A percentile compares a stretch with the other conserved stretches of the same genome.
These are phyloP conservation scores for Pseudoperonospora humuli DNA, from an alignment of 352 stramenopile species.

Conservation along the genomic window DNA sequence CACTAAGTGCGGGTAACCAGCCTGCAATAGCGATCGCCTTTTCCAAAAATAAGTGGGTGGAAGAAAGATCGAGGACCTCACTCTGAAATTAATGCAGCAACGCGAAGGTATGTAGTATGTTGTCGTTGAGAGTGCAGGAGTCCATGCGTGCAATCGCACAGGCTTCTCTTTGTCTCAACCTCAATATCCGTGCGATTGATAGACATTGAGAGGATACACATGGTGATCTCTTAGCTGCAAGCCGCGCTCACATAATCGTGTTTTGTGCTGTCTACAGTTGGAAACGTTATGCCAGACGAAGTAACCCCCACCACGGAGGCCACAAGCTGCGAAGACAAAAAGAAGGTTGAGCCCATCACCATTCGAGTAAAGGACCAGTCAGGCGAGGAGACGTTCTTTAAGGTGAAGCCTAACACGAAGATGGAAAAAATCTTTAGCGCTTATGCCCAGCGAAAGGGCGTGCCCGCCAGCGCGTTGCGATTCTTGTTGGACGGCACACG, in stretches of 20 bases:
- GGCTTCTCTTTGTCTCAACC: too few species aligned
- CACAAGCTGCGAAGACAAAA: conserved; percentile 60
- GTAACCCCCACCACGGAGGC: conserved; percentile 32
- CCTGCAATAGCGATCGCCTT: not conserved
- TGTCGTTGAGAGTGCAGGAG: too few species aligned
- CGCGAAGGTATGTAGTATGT: conserved; percentile 8
- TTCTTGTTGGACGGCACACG: conserved; percentile 96
- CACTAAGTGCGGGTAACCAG: not conserved
- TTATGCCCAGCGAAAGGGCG: conserved; percentile 93
- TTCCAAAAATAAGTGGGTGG: not conserved
- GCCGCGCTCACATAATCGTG: not conserved
- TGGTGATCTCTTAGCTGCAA: too few species aligned
- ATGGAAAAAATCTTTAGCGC: conserved; percentile 98
- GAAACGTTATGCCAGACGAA: conserved; percentile 53
- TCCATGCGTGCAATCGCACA: too few species aligned
- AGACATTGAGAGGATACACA: too few species aligned
- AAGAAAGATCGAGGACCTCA: conserved; percentile 17
- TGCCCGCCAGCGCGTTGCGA: conserved; percentile 82
- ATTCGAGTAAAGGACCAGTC: conserved; percentile 88
- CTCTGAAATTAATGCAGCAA: conserved; percentile 14
- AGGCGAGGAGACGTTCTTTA: conserved; percentile 97
- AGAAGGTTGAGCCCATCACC: conserved; percentile 82
- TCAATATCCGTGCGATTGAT: too few species aligned
- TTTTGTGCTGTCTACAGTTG: conserved; percentile 1
- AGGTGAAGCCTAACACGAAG: conserved; percentile 98